phyloP scores from a whole-genome alignment of 176 grass and related monocot genomes.

The Pontederia crassipes region DNA sequence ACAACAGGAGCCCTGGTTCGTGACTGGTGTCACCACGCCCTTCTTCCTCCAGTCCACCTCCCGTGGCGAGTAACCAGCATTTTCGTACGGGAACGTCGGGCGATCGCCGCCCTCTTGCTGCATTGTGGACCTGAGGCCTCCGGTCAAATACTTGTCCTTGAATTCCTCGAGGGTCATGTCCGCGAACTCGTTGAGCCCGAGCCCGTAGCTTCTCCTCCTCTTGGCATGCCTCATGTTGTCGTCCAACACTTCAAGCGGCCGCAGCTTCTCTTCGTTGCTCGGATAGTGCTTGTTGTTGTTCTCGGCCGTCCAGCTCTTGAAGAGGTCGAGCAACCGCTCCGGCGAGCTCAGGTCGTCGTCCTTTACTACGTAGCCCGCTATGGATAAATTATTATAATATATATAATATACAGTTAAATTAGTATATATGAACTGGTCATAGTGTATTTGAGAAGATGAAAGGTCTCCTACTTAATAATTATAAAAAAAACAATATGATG shows the following conservation, averaged over 20 bases:
- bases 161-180: constrained; percentile 1
- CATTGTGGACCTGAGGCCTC: background rate
- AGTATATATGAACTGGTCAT: no score
- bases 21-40: background rate
- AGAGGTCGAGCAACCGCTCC: background rate
- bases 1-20: background rate
- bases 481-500: no score
- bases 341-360: background rate
- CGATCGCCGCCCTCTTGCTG: background rate
- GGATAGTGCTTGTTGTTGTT: background rate
- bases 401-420: no score
- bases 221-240: background rate
- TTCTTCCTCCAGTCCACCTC: constrained; percentile 2
- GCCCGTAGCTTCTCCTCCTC: background rate
- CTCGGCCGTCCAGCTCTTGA: background rate
- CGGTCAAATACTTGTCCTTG: background rate
- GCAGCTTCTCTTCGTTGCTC: background rate
- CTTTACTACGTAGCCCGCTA: background rate
- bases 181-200: background rate
- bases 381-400: no score
- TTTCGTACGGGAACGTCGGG: background rate
- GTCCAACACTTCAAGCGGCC: background rate
- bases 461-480: no score
- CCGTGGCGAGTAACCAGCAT: background rate
- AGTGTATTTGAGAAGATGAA: no score